Conservation (phyloP, 2,329 filamentous ascomycete genomes). For the Diaporthe citriasiana region DNA sequence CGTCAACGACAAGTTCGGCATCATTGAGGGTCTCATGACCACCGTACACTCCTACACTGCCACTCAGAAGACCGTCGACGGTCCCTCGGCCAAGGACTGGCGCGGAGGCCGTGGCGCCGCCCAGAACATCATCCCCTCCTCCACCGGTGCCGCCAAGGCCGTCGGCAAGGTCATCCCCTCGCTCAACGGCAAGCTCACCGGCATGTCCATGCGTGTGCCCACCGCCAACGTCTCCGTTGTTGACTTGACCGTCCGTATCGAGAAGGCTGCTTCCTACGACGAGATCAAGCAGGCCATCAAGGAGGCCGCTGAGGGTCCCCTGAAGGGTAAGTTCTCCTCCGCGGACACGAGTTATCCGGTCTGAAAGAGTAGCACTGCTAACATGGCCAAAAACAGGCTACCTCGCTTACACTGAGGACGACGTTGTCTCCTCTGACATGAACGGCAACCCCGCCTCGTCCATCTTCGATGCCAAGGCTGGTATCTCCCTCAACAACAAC, state of each 20-base stretch:
- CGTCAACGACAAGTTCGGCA: slow-evolving; percentile 97
- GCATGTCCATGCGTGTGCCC: slow-evolving; percentile 99
- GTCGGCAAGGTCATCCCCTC: slow-evolving; percentile 99
- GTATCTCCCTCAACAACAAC: slow-evolving; percentile 98
- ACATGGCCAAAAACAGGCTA: slow-evolving; percentile 70
- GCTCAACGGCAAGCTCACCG: slow-evolving; percentile 99
- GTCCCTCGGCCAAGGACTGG: slow-evolving; percentile 98
- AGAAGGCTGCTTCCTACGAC: slow-evolving; percentile 90
- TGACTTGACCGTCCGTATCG: slow-evolving; percentile 92
- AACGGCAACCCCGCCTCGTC: slow-evolving; percentile 94
- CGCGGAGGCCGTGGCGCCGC: slow-evolving; percentile 98
- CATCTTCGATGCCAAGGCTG: slow-evolving; percentile 99
- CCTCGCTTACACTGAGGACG: slow-evolving; percentile 96
- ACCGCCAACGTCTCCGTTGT: slow-evolving; percentile 99
- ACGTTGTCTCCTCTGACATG: slow-evolving; percentile 93
- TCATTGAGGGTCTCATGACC: slow-evolving; percentile 99
- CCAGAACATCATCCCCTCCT: slow-evolving; percentile 99
- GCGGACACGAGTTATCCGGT: not conserved
- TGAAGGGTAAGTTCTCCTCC: slow-evolving; percentile 80
- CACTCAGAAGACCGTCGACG: slow-evolving; percentile 99
- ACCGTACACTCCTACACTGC: slow-evolving; percentile 99
- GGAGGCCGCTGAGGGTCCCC: slow-evolving; percentile 83
- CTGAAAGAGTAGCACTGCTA: slow-evolving; percentile 39
- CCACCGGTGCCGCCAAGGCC: slow-evolving; percentile 99
- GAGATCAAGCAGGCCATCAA: slow-evolving; percentile 95